These are phyloP conservation scores for Thuja plicata DNA, from an alignment of 83 land plant genomes.

Conservation along the genomic window DNA sequence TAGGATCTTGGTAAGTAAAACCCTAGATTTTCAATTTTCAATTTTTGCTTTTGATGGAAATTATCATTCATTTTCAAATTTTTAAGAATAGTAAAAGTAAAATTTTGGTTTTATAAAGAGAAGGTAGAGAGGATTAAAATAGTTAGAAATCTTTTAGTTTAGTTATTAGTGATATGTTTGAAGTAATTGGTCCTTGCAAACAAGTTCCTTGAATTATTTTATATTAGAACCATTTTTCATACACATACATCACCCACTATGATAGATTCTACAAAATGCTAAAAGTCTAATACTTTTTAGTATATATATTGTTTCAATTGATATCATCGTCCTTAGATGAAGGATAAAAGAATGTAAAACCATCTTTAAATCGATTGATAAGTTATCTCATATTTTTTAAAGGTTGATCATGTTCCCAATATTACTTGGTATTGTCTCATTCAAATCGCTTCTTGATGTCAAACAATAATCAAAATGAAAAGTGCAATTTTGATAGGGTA, in stretches of 20 bases:
- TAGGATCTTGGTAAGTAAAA: too few species aligned
- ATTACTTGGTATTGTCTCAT: slow-evolving; percentile 44
- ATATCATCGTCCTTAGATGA: not conserved
- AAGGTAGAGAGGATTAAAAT: not conserved
- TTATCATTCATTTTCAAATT: not conserved
- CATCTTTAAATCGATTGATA: not conserved
- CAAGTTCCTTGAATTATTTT: slow-evolving; percentile 56
- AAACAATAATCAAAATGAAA: slow-evolving; percentile 31
- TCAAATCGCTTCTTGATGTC: slow-evolving; percentile 39
- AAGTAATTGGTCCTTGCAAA: slow-evolving; percentile 55
- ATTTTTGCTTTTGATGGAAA: too few species aligned
- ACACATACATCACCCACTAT: not conserved
- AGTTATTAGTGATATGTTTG: slow-evolving; percentile 23
- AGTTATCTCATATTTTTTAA: slow-evolving; percentile 24
- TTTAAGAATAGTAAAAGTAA: not conserved
- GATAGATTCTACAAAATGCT: not conserved
- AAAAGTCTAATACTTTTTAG: not conserved
- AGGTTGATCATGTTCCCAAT: slow-evolving; percentile 51
- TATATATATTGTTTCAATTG: not conserved
- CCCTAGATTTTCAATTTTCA: too few species aligned
- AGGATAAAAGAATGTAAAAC: not conserved
- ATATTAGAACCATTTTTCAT: slow-evolving; percentile 10
- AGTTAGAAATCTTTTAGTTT: slow-evolving; percentile 32
- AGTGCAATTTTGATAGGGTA: not conserved
- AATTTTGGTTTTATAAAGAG: not conserved